Evolutionary conservation across 768 basidiomycete genomes (phyloP).

Genomic region (Clitopilus passeckerianus): DNA sequence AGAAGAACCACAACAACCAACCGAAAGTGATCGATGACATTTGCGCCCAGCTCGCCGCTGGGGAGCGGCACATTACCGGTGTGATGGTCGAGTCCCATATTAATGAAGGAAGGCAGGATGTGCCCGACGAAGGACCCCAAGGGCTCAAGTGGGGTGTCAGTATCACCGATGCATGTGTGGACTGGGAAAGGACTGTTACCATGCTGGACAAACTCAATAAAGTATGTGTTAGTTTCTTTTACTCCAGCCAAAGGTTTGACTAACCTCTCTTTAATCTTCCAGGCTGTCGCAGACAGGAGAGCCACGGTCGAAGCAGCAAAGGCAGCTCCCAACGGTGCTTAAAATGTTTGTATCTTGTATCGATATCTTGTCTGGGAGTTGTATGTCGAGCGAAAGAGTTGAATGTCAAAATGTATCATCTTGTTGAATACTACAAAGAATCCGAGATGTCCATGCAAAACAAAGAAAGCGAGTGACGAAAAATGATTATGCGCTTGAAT

Average conservation of each 20-base stretch:
- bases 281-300: slow-evolving; percentile 32
- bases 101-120: slow-evolving; percentile 86
- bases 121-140: slow-evolving; percentile 65
- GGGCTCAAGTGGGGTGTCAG: slow-evolving; percentile 76
- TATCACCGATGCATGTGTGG: slow-evolving; percentile 91
- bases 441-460: not conserved
- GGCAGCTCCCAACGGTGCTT: not conserved
- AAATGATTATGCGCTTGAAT: not conserved
- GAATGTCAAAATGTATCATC: not conserved
- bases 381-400: not conserved
- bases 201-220: slow-evolving; percentile 74
- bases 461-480: not conserved
- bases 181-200: slow-evolving; percentile 72
- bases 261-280: slow-evolving; percentile 3
- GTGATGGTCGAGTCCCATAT: slow-evolving; percentile 98
- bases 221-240: slow-evolving; percentile 16
- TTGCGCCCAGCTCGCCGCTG: slow-evolving; percentile 68
- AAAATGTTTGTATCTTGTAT: not conserved
- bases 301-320: not conserved
- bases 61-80: slow-evolving; percentile 74
- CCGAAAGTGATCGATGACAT: slow-evolving; percentile 72
- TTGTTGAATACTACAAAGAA: not conserved
- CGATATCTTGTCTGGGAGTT: not conserved
- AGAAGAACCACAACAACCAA: slow-evolving; percentile 93
- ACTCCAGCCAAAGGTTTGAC: not conserved